Evolutionary conservation across 108 stramenopile genomes (phyloP).

Genomic region (Cyclostephanos invisitatus): DNA sequence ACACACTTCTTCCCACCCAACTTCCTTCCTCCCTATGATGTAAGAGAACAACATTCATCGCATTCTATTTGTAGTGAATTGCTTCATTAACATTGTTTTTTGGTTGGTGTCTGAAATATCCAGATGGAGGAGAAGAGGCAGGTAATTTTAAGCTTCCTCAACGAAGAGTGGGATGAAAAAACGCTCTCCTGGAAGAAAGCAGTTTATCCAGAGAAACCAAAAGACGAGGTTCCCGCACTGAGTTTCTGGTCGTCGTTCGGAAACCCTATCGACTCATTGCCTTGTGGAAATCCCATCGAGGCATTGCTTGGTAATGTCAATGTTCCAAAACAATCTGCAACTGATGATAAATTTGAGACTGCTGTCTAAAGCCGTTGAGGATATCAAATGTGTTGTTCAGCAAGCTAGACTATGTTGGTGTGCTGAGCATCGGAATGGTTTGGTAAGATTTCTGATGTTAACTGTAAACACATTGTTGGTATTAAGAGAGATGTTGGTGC

Average conservation of each 20-base stretch:
- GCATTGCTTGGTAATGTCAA: conserved; percentile 17
- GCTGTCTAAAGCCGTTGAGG: background rate
- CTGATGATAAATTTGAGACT: background rate
- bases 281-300: conserved; percentile 34
- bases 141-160: conserved; percentile 74
- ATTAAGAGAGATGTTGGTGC: background rate
- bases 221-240: conserved; percentile 3
- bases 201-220: conserved; percentile 26
- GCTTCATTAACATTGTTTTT: background rate
- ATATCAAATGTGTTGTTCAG: background rate
- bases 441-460: background rate
- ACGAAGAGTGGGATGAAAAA: conserved; percentile 85
- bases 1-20: conserved; percentile 86
- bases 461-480: background rate
- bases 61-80: background rate
- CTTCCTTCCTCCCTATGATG: conserved; percentile 84
- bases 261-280: conserved; percentile 43
- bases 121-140: conserved; percentile 67
- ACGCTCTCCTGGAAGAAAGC: conserved; percentile 71
- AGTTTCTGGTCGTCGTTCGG: conserved; percentile 38
- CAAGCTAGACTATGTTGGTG: background rate
- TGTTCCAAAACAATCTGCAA: background rate
- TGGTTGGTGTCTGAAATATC: background rate
- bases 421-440: background rate
- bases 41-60: background rate